Evolutionary conservation across 2,329 filamentous ascomycete genomes (phyloP).

Genomic region (Scedosporium aurantiacum): DNA sequence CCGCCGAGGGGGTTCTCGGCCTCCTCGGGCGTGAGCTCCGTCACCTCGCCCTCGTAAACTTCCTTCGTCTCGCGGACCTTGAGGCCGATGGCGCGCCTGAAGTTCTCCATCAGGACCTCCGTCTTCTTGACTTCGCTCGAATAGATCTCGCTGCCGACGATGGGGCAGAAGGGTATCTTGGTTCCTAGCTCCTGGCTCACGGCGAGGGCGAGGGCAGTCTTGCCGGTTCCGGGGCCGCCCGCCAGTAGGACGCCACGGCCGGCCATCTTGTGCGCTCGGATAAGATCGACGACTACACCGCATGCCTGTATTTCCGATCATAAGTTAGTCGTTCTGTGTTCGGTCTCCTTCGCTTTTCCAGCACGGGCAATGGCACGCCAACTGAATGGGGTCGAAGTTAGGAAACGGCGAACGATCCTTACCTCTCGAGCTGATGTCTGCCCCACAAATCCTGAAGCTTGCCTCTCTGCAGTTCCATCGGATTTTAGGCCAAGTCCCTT

Average conservation of each 20-base stretch:
- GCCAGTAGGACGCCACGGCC: constrained; percentile 87
- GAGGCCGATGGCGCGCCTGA: constrained; percentile 87
- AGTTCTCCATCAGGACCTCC: constrained; percentile 98
- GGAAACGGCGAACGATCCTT: constrained; percentile 14
- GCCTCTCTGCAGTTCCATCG: constrained; percentile 75
- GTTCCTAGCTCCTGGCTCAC: constrained; percentile 95
- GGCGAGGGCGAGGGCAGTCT: constrained; percentile 89
- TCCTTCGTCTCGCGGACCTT: constrained; percentile 98
- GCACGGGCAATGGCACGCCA: neutral
- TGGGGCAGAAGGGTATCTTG: constrained; percentile 96
- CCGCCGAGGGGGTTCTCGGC: constrained; percentile 93
- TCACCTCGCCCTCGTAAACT: constrained; percentile 98
- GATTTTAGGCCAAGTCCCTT: constrained; percentile 79
- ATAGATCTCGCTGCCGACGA: constrained; percentile 96
- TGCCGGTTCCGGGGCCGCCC: constrained; percentile 90
- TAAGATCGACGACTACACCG: constrained; percentile 90
- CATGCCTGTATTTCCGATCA: constrained; percentile 53
- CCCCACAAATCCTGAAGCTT: constrained; percentile 77
- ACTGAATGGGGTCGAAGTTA: neutral
- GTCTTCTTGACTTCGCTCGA: constrained; percentile 99
- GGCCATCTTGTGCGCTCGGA: constrained; percentile 95
- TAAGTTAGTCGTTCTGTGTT: neutral
- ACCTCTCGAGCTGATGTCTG: constrained; percentile 84
- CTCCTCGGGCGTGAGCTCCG: constrained; percentile 93
- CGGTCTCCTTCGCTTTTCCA: neutral